Percentiles rank a stretch among this genome's conserved stretches.
These are phyloP conservation scores for Saccharomycopsis sp. DNA, from an alignment of 805 yeast species.

Conservation along the genomic window DNA sequence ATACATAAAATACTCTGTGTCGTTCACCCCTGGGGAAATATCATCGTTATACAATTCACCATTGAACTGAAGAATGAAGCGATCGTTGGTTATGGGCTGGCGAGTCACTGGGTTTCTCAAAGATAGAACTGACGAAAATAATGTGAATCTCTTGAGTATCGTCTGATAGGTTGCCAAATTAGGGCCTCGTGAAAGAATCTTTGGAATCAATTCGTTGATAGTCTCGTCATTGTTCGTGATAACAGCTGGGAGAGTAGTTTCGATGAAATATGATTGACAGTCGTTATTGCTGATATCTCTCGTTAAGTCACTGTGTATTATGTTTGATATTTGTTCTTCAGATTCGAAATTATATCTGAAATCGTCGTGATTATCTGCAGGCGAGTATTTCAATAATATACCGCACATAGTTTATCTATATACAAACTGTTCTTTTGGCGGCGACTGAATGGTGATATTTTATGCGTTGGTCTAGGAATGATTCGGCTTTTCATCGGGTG, in stretches of 20 bases:
- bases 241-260: not conserved
- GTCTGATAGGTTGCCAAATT: constrained; percentile 38
- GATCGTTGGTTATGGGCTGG: constrained; percentile 53
- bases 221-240: not conserved
- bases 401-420: constrained; percentile 7
- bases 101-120: constrained; percentile 68
- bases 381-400: constrained; percentile 1
- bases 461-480: too few species aligned
- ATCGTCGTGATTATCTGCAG: not conserved
- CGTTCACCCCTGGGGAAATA: constrained; percentile 43
- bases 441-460: too few species aligned
- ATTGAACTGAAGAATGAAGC: constrained; percentile 64
- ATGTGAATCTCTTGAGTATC: constrained; percentile 21
- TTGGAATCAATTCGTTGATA: constrained; percentile 34
- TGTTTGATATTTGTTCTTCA: constrained; percentile 7
- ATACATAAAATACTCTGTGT: constrained; percentile 48
- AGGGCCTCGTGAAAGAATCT: constrained; percentile 57
- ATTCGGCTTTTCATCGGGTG: too few species aligned
- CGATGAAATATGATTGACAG: not conserved
- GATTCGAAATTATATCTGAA: constrained; percentile 2
- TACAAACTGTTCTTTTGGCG: not conserved
- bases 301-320: constrained; percentile 7
- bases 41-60: constrained; percentile 79
- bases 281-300: not conserved
- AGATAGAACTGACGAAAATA: constrained; percentile 69